Percentiles rank a stretch among this genome's conserved stretches.
phyloP scores from a whole-genome alignment of 2,329 filamentous ascomycete genomes.

The Monosporascus sp. region DNA sequence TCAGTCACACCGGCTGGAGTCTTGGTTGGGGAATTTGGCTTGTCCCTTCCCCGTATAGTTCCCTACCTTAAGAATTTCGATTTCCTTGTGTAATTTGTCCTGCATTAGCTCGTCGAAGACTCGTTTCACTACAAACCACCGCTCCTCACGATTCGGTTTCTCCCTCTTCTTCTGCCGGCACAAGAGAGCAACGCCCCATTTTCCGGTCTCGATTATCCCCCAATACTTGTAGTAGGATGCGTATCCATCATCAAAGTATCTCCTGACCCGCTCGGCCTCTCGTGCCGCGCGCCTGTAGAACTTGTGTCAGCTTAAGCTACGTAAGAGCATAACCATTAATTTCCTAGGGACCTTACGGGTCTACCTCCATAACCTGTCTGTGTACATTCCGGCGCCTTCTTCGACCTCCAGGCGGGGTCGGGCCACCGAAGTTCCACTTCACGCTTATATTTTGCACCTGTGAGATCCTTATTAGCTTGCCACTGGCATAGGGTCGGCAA shows the following conservation, averaged over 20 bases:
- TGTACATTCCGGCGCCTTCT: no score
- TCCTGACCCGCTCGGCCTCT: not conserved
- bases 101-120: not conserved
- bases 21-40: not conserved
- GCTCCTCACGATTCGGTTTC: not conserved
- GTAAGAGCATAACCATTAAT: no score
- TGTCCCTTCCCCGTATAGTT: not conserved
- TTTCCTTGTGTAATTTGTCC: not conserved
- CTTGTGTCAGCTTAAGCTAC: no score
- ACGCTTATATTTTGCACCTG: no score
- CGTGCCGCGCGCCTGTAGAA: constrained; percentile 1
- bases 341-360: no score
- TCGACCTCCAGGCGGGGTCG: no score
- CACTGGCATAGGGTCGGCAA: no score
- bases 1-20: not conserved
- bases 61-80: not conserved
- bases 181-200: not conserved
- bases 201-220: not conserved
- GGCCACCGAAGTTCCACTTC: no score
- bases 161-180: not conserved
- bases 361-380: no score
- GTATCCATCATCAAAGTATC: not conserved
- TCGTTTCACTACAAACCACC: not conserved
- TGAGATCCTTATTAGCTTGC: no score
- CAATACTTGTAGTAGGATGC: not conserved